Conservation (phyloP, 495 filamentous ascomycete species). For the Aspergillus indologenus region DNA sequence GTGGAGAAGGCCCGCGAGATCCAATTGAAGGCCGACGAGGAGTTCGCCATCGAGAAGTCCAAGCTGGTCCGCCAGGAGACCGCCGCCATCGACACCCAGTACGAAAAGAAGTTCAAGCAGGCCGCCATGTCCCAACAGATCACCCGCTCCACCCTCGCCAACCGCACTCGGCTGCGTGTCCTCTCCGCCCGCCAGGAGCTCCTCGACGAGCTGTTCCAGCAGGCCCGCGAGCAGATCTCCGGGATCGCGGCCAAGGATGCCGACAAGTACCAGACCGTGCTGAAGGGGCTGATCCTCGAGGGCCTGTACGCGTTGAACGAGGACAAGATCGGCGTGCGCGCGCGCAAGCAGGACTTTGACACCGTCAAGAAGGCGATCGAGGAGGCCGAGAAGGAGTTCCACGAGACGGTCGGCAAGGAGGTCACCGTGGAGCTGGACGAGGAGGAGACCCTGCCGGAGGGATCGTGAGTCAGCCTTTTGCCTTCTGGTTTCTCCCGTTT, state of each 20-base stretch:
- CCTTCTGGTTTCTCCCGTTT: conserved; percentile 5
- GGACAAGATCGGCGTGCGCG: conserved; percentile 65
- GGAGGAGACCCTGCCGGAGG: conserved; percentile 73
- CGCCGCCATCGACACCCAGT: conserved; percentile 80
- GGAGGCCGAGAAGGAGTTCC: conserved; percentile 74
- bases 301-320: conserved; percentile 86
- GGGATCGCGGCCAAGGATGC: conserved; percentile 62
- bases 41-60: conserved; percentile 96
- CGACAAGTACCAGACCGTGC: conserved; percentile 65
- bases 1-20: conserved; percentile 96
- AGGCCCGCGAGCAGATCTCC: conserved; percentile 63
- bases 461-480: conserved; percentile 73
- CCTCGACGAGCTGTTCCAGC: conserved; percentile 87
- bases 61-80: conserved; percentile 96
- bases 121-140: conserved; percentile 97
- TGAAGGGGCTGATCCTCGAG: conserved; percentile 82
- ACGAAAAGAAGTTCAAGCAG: conserved; percentile 98
- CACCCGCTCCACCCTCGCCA: conserved; percentile 86
- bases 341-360: conserved; percentile 75
- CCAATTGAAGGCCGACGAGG: conserved; percentile 94
- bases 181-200: conserved; percentile 83
- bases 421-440: conserved; percentile 72
- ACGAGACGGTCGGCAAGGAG: conserved; percentile 63
- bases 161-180: conserved; percentile 88
- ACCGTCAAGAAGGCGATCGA: conserved; percentile 70